Conservation (phyloP, 495 filamentous ascomycete species). For the Xylaria longipes region DNA sequence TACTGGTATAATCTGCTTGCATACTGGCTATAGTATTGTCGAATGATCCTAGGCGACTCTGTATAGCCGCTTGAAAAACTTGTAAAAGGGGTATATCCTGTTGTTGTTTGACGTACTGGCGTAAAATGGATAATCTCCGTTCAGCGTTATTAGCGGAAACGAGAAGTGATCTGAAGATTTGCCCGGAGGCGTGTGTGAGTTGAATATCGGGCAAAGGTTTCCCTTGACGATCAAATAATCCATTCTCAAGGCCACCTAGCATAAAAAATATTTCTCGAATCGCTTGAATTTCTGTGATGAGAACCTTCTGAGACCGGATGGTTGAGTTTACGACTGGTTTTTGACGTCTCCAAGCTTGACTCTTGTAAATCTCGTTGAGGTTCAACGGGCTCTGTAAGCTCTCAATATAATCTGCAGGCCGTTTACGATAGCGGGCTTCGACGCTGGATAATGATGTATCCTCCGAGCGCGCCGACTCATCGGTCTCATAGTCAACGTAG, state of each 20-base stretch:
- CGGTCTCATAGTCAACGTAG: conserved; percentile 48
- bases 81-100: conserved; percentile 57
- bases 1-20: conserved; percentile 51
- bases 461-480: conserved; percentile 44
- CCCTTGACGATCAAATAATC: conserved; percentile 63
- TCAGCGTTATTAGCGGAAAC: conserved; percentile 49
- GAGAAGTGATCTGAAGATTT: conserved; percentile 48
- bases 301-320: conserved; percentile 45
- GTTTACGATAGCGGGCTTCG: conserved; percentile 46
- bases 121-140: conserved; percentile 46
- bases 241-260: conserved; percentile 80
- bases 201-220: conserved; percentile 44
- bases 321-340: conserved; percentile 30
- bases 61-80: conserved; percentile 53
- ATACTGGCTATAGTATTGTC: conserved; percentile 52
- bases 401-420: conserved; percentile 45
- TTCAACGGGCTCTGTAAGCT: conserved; percentile 46
- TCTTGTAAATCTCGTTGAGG: conserved; percentile 58
- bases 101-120: conserved; percentile 36
- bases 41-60: conserved; percentile 51
- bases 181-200: conserved; percentile 47
- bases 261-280: conserved; percentile 84
- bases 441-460: conserved; percentile 47
- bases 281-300: conserved; percentile 73
- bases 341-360: conserved; percentile 67